These are phyloP conservation scores for Kodamaea plutei DNA, from an alignment of 1,139 yeast species.

Conservation along the genomic window DNA sequence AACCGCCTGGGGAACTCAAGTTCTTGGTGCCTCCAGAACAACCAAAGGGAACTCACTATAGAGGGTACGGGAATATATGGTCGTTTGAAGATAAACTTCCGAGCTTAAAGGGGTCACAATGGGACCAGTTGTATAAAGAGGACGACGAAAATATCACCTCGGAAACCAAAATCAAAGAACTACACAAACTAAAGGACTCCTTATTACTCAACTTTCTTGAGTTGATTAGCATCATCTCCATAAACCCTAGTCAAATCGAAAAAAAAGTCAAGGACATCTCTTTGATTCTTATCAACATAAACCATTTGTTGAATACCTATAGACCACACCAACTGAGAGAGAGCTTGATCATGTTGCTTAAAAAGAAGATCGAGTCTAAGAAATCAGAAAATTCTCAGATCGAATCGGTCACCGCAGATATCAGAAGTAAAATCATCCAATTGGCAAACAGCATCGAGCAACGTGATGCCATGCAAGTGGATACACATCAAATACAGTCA, in stretches of 20 bases:
- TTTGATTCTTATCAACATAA: constrained; percentile 73
- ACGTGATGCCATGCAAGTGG: no score
- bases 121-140: constrained; percentile 57
- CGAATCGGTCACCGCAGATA: constrained; percentile 42
- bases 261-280: constrained; percentile 67
- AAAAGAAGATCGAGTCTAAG: constrained; percentile 57
- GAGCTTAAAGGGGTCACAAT: constrained; percentile 61
- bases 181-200: constrained; percentile 67
- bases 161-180: constrained; percentile 55
- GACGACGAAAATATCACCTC: constrained; percentile 45
- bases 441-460: no score
- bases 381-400: constrained; percentile 50
- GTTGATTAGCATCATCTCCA: constrained; percentile 65
- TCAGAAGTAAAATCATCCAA: constrained; percentile 35
- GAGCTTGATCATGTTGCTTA: constrained; percentile 65
- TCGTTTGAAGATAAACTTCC: constrained; percentile 69
- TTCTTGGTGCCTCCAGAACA: constrained; percentile 63
- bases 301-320: constrained; percentile 78
- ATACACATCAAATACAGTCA: no score
- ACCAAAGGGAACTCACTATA: constrained; percentile 57
- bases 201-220: constrained; percentile 69
- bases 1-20: constrained; percentile 40
- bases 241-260: constrained; percentile 64
- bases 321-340: constrained; percentile 89
- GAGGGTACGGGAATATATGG: constrained; percentile 85